Evolutionary conservation across 306 rosid genomes (phyloP).

Genomic region (Trifolium fragiferum): DNA sequence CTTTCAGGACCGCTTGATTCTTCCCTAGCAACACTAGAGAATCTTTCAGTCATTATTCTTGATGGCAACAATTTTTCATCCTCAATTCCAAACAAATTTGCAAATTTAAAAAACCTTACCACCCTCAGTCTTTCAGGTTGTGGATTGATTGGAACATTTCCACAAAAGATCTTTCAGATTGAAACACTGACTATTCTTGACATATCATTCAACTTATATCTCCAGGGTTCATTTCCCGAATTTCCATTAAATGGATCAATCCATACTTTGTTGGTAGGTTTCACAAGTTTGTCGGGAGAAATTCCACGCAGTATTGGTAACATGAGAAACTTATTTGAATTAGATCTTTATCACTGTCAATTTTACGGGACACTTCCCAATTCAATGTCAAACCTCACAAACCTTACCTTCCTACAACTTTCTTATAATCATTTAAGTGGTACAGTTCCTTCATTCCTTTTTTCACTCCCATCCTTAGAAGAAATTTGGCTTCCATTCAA

Average conservation of each 20-base stretch:
- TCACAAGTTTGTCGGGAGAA: slow-evolving; percentile 45
- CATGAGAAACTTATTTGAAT: slow-evolving; percentile 28
- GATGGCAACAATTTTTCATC: slow-evolving; percentile 23
- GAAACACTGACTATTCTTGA: slow-evolving; percentile 26
- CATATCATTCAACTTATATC: slow-evolving; percentile 5
- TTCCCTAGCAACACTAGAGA: slow-evolving; percentile 15
- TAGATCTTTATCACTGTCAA: not conserved
- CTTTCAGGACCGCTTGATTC: slow-evolving; percentile 45
- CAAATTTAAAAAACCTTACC: slow-evolving; percentile 22
- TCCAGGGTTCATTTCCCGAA: slow-evolving; percentile 34
- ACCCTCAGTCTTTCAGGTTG: not conserved
- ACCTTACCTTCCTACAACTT: slow-evolving; percentile 9
- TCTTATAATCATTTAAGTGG: too few species aligned
- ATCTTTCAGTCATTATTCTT: slow-evolving; percentile 32
- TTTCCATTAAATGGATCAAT: slow-evolving; percentile 20
- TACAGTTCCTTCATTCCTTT: slow-evolving; percentile 16
- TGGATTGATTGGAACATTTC: slow-evolving; percentile 31
- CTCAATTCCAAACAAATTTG: slow-evolving; percentile 38
- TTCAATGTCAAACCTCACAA: slow-evolving; percentile 16
- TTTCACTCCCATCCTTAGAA: slow-evolving; percentile 29
- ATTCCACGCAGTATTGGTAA: slow-evolving; percentile 38
- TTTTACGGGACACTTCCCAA: not conserved
- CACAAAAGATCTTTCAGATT: not conserved
- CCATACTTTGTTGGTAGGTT: not conserved
- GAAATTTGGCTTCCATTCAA: not conserved